A percentile compares a stretch with the other conserved stretches of the same genome.
Evolutionary conservation across 129 eudicot genomes (phyloP).

Genomic region (Pittosporum tobira): DNA sequence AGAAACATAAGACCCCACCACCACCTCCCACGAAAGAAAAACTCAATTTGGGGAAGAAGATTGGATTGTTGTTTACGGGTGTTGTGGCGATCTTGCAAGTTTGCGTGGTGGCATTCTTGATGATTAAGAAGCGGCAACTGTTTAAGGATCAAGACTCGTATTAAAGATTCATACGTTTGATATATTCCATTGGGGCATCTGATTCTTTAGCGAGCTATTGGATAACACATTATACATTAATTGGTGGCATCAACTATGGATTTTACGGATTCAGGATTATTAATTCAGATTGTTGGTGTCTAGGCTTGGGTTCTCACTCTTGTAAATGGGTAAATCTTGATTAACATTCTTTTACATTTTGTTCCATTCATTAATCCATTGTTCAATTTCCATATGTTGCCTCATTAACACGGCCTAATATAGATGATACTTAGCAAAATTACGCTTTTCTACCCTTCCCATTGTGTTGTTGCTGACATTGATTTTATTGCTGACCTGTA

Average conservation of each 20-base stretch:
- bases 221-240: conserved; percentile 2
- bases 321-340: conserved; percentile 40
- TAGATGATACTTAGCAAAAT: conserved; percentile 13
- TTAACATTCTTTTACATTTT: conserved; percentile 6
- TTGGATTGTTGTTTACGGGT: conserved; percentile 22
- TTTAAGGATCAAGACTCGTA: conserved; percentile 9
- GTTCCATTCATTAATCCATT: neutral
- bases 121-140: conserved; percentile 23
- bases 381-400: neutral
- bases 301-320: conserved; percentile 14
- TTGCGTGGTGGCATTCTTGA: conserved; percentile 18
- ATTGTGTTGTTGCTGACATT: neutral
- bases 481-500: neutral
- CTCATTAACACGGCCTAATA: conserved; percentile 11
- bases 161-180: neutral
- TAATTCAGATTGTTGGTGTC: conserved; percentile 5
- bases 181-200: too few species aligned
- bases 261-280: conserved; percentile 9
- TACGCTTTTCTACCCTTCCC: neutral
- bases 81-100: conserved; percentile 20
- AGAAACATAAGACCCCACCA: neutral
- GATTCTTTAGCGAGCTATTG: neutral
- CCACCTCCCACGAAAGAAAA: neutral
- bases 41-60: conserved; percentile 24
- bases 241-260: conserved; percentile 2